A percentile compares a stretch with the other conserved stretches of the same genome.
Evolutionary conservation across 331 rosid genomes (phyloP).

Genomic region (Cydonia oblonga): DNA sequence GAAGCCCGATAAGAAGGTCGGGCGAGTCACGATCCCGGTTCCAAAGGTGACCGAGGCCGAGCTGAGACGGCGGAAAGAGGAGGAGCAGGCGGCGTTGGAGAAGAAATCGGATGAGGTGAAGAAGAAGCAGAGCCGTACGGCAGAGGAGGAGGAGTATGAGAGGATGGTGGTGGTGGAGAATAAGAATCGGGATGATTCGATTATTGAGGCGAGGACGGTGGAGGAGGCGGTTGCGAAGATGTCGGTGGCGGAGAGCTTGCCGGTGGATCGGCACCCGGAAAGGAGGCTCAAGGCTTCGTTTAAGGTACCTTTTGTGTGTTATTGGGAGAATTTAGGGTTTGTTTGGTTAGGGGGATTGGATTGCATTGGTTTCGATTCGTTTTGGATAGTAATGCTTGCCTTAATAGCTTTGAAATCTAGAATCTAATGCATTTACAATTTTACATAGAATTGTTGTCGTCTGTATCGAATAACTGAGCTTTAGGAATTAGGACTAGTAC

Average conservation of each 20-base stretch:
- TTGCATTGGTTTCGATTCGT: not conserved
- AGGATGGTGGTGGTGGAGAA: constrained; percentile 65
- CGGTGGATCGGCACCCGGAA: constrained; percentile 85
- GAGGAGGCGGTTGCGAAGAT: constrained; percentile 81
- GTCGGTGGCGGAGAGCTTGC: constrained; percentile 42
- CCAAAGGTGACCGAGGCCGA: constrained; percentile 87
- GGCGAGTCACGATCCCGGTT: constrained; percentile 63
- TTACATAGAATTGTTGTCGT: not conserved
- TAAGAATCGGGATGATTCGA: constrained; percentile 77
- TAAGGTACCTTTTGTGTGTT: constrained; percentile 35
- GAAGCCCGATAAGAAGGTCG: constrained; percentile 81
- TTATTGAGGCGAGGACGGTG: constrained; percentile 67
- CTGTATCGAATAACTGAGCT: not conserved
- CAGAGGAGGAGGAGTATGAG: constrained; percentile 95
- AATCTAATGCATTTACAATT: not conserved
- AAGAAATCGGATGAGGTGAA: constrained; percentile 56
- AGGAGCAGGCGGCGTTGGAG: constrained; percentile 48
- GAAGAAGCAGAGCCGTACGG: constrained; percentile 60
- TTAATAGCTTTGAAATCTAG: not conserved
- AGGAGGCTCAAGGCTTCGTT: constrained; percentile 89
- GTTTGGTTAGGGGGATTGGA: not conserved
- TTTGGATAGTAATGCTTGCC: too few relatives aligned
- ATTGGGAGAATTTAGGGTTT: not conserved
- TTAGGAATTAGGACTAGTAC: not conserved
- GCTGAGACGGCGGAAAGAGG: constrained; percentile 48